Evolutionary conservation across 2,329 filamentous ascomycete genomes (phyloP), one percentile per base, ranked within the genome.

Genomic region (Lachnellula occidentalis): DNA sequence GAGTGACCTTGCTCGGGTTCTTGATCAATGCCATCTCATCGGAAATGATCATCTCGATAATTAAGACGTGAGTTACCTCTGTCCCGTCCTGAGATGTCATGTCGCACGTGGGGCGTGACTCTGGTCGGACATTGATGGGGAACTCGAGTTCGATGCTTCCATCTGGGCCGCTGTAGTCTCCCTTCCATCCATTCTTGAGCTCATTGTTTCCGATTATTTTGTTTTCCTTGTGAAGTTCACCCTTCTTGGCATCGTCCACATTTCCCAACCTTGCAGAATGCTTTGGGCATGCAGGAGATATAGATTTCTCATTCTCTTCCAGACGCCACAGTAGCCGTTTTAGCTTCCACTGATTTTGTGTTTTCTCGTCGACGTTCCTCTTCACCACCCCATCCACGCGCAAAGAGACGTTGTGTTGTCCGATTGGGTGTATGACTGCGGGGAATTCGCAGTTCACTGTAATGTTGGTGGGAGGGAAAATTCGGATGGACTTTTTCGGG

Each of bases 381-480:
- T 83, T 87, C 42, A 91, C 83, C 51, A 96, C 83, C n/a, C 92
- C 92, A 59, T 92, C 89, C 60, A 99, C 81, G 50, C 86, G 85
- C 73, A 96, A 85, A 45, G 83, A 80, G 48, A 96, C 80, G 11
- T 79, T 87, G 73, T 95, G 92, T 65, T 82, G 84, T 65, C 90
- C 88, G 57, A 92, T 88, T 5, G 92, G 91, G 73, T 96, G 87
- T 59, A 96, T 85, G 60, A 95, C 83, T 37, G 89, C 83, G 46
- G 87, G 87, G 60, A 95, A 86, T 65, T 90, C 85, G 59, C 94
- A 87, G 66, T 85, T 86, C 55, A 90, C 88, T 62, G 90, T 92
- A 66, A 99, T 86, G 73, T 95, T 94, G 62, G 94, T 99, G 0
- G 94, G 92, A 47, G 92, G 94, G 73, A 99, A 99, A 67, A 97